Conservation (phyloP, 768 basidiomycete genomes). For the Lentinula boryana region DNA sequence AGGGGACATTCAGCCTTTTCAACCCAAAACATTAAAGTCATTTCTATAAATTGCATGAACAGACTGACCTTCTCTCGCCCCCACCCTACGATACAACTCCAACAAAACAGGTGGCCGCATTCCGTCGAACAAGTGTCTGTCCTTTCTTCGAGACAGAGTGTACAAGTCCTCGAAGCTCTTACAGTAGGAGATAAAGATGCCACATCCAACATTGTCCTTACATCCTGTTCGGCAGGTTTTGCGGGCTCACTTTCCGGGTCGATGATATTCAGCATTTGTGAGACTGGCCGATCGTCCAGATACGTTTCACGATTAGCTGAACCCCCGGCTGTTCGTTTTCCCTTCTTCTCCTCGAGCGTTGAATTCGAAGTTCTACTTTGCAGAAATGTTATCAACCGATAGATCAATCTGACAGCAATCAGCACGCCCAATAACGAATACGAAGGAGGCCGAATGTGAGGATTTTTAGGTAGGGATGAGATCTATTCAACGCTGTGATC, state of each 20-base stretch:
- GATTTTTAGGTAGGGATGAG: slow-evolving; percentile 67
- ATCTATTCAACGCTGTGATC: slow-evolving; percentile 36
- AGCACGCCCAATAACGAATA: slow-evolving; percentile 83
- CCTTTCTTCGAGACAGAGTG: slow-evolving; percentile 80
- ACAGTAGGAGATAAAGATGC: slow-evolving; percentile 42
- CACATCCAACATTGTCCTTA: slow-evolving; percentile 60
- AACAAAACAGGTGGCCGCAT: slow-evolving; percentile 87
- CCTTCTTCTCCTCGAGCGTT: slow-evolving; percentile 25
- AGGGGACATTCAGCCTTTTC: slow-evolving; percentile 78
- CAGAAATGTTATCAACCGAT: slow-evolving; percentile 50
- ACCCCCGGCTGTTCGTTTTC: slow-evolving; percentile 19
- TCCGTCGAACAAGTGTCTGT: slow-evolving; percentile 80
- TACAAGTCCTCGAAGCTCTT: slow-evolving; percentile 65
- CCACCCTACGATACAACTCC: slow-evolving; percentile 88
- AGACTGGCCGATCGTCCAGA: slow-evolving; percentile 59
- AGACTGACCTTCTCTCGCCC: slow-evolving; percentile 71
- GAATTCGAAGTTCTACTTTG: slow-evolving; percentile 14
- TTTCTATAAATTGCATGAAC: neutral
- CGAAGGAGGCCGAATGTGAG: slow-evolving; percentile 70
- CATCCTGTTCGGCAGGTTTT: slow-evolving; percentile 64
- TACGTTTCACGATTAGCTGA: slow-evolving; percentile 28
- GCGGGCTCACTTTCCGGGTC: slow-evolving; percentile 49
- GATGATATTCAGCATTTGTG: slow-evolving; percentile 42
- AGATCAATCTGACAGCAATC: slow-evolving; percentile 54
- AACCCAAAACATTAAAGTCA: neutral